Conservation (phyloP, 2,329 filamentous ascomycete genomes). For the Hansfordia pulvinata region DNA sequence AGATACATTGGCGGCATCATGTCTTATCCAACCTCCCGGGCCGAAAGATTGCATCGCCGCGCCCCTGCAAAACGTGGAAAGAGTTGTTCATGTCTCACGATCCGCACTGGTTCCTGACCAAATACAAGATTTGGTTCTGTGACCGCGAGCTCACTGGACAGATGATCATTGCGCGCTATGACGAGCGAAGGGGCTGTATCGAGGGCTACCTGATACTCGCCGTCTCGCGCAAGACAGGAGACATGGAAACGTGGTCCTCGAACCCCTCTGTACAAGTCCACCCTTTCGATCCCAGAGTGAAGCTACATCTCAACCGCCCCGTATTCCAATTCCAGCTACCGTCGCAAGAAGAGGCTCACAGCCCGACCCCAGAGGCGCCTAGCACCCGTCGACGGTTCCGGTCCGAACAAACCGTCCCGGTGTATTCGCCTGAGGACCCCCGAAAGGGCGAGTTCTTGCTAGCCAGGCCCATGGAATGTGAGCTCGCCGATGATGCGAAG, state of each 20-base stretch:
- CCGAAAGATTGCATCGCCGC: conserved; percentile 33
- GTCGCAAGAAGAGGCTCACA: no score
- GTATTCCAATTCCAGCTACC: conserved; percentile 47
- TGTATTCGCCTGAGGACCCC: conserved; percentile 28
- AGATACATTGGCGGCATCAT: conserved; percentile 58
- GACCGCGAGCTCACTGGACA: conserved; percentile 62
- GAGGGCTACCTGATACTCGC: conserved; percentile 69
- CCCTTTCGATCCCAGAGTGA: conserved; percentile 55
- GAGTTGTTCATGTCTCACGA: conserved; percentile 63
- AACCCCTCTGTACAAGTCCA: conserved; percentile 56
- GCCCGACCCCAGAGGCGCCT: no score
- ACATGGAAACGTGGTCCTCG: conserved; percentile 49
- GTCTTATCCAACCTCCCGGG: conserved; percentile 57
- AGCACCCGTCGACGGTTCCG: conserved; percentile 24
- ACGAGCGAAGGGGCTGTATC: conserved; percentile 59
- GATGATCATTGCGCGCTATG: conserved; percentile 64
- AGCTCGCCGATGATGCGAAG: conserved; percentile 18
- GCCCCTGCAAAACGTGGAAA: conserved; percentile 50
- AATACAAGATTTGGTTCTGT: conserved; percentile 74
- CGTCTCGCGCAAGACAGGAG: conserved; percentile 42
- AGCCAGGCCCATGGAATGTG: conserved; percentile 32
- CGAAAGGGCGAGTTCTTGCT: conserved; percentile 58
- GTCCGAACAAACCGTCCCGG: conserved; percentile 37
- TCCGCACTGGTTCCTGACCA: conserved; percentile 72
- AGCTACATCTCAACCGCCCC: conserved; percentile 62